Evolutionary conservation across 805 yeast species (phyloP), one percentile per base, ranked within the genome.

Genomic region (Suhomyces vadensis): DNA sequence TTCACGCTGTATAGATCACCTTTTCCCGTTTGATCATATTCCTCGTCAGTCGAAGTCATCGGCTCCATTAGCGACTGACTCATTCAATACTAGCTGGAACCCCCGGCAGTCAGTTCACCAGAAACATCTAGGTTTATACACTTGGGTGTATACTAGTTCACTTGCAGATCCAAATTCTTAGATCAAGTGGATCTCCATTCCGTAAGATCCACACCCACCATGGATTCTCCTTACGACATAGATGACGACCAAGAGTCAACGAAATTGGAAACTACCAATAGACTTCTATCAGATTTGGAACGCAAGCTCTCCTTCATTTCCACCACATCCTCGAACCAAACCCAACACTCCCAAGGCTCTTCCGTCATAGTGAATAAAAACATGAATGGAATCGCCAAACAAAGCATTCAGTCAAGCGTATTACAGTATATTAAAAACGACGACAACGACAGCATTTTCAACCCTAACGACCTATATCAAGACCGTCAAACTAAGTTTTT

Each of bases 391-490:
- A 35, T 56, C 20, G 66, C 62, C 14, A 58, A 60, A 25, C 60
- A 57, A 37, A 61, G 52, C 33, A 53, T 67, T 35, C 64, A 61
- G 44, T 60, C 65, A 44, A 53, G 57, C 23, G 75, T 71, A 22
- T 55, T 71, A 22, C 65, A 51, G 48, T 69, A 67, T 43, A 65
- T 71, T 35, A 58, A 58, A 22, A 52, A 52, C 40, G 57, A 58
- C 44, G 45, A 47, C 24, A 29, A 29, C 33, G 58, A 74, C 21
- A 63, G 65, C 49, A 67, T 60, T 11, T 57, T 70, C 37, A 57
- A 63, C 43, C 59, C 75, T 20, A 65, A 67, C 51, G 69, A 62
- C n/a, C 56, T 70, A 36, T 71, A 56, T 44, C 55, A 64, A 20
- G 71, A 69, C 42, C 56, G 74, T 37, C 69, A 66, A 50, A 48